Evolutionary conservation across 805 yeast species (phyloP), one percentile per base, ranked within the genome.

Genomic region (Myxozyma nipponensis): DNA sequence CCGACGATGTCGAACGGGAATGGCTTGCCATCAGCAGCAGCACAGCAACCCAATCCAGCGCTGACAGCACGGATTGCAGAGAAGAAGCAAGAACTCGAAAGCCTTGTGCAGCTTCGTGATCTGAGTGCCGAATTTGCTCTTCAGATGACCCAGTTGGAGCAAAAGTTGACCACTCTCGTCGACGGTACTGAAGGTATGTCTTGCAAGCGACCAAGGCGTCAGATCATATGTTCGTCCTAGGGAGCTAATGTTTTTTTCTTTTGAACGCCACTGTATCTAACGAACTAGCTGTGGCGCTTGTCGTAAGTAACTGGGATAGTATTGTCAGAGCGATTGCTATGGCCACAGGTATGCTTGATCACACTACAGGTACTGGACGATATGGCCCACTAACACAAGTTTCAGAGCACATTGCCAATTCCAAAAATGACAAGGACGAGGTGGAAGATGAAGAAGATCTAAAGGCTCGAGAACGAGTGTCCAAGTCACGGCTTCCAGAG

Each of bases 271-370:
- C 21, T 25, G 35, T 30, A 43, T 24, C 24, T 21, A 22, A 21
- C 10, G 32, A 6, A 5, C 6, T 42, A 54, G 58, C 56, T 37
- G 58, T 54, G n/a, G 58, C 58, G 23, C 39, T 51, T 25, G 39
- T 54, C n/a, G 46, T 54, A 18, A 52, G 53, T 34, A 50, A 54
- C 24, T 54, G 58, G 58, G 53, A 54, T 22, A 54, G 56, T 21
- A 42, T 54, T 32, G 40, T 54, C 25, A 42, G 56, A 3, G 50
- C 50, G 15, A 47, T 54, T 15, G 44, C 34, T 28, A 19, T 54
- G 42, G 58, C 58, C 4, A 39, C 58, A 19, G 42, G 58, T 54
- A 47, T 3, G 52, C 18, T 21, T 6, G 3, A 4, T 24, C 4
- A 17, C 9, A 17, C n/a, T 17, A 25, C 3, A 21, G 21, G 18